Conservation (phyloP, 352 stramenopile species). For the Globisporangium spiculum region DNA sequence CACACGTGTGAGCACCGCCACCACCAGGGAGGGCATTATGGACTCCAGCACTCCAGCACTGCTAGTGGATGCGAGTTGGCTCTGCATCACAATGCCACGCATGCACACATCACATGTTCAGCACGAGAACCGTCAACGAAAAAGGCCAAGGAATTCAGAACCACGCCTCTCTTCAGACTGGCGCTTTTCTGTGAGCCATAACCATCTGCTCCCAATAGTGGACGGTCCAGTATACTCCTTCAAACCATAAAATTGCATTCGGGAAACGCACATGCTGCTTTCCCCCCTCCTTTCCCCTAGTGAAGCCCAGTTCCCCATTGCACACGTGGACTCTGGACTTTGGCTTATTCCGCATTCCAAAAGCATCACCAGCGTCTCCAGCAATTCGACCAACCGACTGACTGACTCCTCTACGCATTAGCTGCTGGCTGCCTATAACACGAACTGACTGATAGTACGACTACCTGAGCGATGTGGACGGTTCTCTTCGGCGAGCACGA, state of each 20-base stretch:
- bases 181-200: not conserved
- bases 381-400: not conserved
- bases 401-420: not conserved
- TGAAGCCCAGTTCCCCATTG: not conserved
- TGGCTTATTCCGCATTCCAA: not conserved
- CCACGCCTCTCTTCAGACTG: not conserved
- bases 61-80: not conserved
- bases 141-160: not conserved
- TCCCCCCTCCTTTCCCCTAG: constrained; percentile 1
- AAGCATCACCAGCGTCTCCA: not conserved
- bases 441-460: not conserved
- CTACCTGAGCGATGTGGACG: constrained; percentile 41
- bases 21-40: too few species aligned
- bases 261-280: not conserved
- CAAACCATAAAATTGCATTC: not conserved
- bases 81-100: not conserved
- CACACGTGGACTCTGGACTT: not conserved
- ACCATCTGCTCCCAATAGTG: not conserved
- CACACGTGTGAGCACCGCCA: too few species aligned
- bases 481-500: constrained; percentile 61
- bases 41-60: not conserved
- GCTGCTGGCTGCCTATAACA: not conserved
- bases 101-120: not conserved
- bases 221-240: not conserved
- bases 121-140: not conserved